Evolutionary conservation across 768 basidiomycete species (phyloP).

Genomic region (Epithele typhae): DNA sequence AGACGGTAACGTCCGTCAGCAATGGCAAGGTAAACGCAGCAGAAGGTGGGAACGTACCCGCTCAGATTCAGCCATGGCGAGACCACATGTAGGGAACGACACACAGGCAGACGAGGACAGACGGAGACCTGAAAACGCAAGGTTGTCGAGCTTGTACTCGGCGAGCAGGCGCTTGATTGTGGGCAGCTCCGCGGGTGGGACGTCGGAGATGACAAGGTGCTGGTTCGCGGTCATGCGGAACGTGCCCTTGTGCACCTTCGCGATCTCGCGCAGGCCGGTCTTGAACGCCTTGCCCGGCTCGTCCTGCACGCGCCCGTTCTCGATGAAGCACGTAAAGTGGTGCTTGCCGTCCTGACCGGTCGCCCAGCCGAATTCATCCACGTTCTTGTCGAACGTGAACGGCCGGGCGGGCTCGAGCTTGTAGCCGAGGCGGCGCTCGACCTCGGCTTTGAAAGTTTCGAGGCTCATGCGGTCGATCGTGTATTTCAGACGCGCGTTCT

Average conservation of each 20-base stretch:
- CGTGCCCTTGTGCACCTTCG: slow-evolving; percentile 88
- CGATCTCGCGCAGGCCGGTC: slow-evolving; percentile 87
- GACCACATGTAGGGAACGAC: slow-evolving; percentile 92
- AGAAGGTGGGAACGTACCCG: slow-evolving; percentile 38
- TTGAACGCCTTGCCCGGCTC: slow-evolving; percentile 90
- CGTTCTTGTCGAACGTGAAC: slow-evolving; percentile 81
- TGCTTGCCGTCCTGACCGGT: slow-evolving; percentile 83
- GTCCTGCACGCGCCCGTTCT: slow-evolving; percentile 97
- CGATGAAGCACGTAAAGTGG: slow-evolving; percentile 92
- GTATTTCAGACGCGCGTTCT: slow-evolving; percentile 93
- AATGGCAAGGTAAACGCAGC: neutral
- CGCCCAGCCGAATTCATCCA: slow-evolving; percentile 94
- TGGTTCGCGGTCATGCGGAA: slow-evolving; percentile 97
- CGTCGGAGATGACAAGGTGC: slow-evolving; percentile 84
- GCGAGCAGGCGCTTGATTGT: slow-evolving; percentile 74
- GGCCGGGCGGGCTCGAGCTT: slow-evolving; percentile 66
- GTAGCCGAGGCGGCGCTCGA: slow-evolving; percentile 86
- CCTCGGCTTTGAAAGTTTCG: slow-evolving; percentile 80
- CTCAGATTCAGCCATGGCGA: slow-evolving; percentile 80
- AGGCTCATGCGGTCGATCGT: slow-evolving; percentile 96
- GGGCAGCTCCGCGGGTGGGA: slow-evolving; percentile 66
- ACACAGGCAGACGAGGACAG: slow-evolving; percentile 95
- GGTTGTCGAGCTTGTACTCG: slow-evolving; percentile 87
- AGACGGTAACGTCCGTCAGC: neutral
- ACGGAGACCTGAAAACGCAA: slow-evolving; percentile 73